Evolutionary conservation across 169 alveolate genomes (phyloP), one percentile per base, ranked within the genome.

Genomic region (Cryptosporidium parvum): DNA sequence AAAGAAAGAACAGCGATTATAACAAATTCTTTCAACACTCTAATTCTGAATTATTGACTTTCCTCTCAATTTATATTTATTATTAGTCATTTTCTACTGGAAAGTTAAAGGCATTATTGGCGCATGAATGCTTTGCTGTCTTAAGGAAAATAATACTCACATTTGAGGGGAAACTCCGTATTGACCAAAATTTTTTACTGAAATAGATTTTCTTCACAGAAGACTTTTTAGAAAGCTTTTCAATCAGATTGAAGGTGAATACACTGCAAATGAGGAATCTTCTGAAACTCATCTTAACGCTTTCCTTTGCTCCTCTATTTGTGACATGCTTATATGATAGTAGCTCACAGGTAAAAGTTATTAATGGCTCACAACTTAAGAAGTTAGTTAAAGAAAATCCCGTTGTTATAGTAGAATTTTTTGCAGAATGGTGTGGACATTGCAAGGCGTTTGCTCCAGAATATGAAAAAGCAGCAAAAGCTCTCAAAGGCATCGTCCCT

Each of bases 381-480:
- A 84, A 92, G 58, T 44, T 91, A 48, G 67, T 94, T 65, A 73
- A 92, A 42, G 92, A 91, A 51, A 85, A 92, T 62, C 93, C 92
- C 33, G 62, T 95, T 58, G 96, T 94, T 26, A 94, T 97, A 93
- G 99, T 96, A 12, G 98, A 97, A 86, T 97, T 97, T 86, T 97
- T 93, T 89, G 99, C 99, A 21, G 97, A 97, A n/a, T 97, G 99
- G 99, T 96, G 98, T 91, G 98, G 97, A 21, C 96, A 96, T 21
- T 94, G 97, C 86, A 93, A 94, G 91, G 95, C 95, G 58, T 95
- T 95, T 58, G 97, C 97, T 18, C 97, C 97, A 9, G 93, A 93
- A 89, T 95, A 92, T 85, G 97, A 95, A 45, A 80, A 86, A 21
- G 75, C 92, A 29, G 95, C 97, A 29, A 94, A 72, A 69, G 91